Base-by-base conservation (phyloP, 2,329 filamentous ascomycete species). In the Botrytis fragariae region DNA sequence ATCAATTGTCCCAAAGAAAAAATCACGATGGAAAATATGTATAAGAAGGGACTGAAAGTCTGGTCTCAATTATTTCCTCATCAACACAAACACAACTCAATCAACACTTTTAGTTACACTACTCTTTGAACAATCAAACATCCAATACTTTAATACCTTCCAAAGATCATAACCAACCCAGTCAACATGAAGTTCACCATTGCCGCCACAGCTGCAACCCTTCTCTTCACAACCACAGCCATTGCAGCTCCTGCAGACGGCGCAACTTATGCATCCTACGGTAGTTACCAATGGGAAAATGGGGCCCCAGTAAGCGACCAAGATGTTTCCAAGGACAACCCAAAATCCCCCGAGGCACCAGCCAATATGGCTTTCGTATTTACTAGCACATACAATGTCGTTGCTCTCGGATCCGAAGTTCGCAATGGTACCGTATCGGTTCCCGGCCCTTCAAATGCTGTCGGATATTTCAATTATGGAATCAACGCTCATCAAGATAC, bases 381-480 rank as follows among this genome's bases (percentile, higher is more conserved):
- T 81, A 86, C 85, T 65, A 84, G 83, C 48, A 84, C 82, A 68
- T 86, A 83, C 80, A 76, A 82, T 45, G 80, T 87, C 73, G 80
- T 83, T 61, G 86, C 86, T 39, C 82, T 80, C 0, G 85, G 85
- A 1, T 82, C 84, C 44, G 82, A 86, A 75, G 85, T 87, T 73
- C 81, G 85, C 75, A 84, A 84, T 73, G 82, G 80, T 59, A 83
- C 80, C 4, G 80, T 75, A 1, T 60, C 73, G 3, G 76, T 74
- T 6, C 78, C 77, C 5, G 83, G 84, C 32, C 79, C 83, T 22
- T 75, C 79, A 10, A 84, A 84, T 65, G 83, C 84, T 32, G 79
- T 81, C 32, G 85, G 85, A 22, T 82, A 84, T 75, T 87, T 84
- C 82, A 83, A 85, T 76, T 84, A 84, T 75, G 85, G 84, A 71